Base-by-base conservation (phyloP, 2,329 filamentous ascomycete genomes). In the Neoarthrinium moseri region DNA sequence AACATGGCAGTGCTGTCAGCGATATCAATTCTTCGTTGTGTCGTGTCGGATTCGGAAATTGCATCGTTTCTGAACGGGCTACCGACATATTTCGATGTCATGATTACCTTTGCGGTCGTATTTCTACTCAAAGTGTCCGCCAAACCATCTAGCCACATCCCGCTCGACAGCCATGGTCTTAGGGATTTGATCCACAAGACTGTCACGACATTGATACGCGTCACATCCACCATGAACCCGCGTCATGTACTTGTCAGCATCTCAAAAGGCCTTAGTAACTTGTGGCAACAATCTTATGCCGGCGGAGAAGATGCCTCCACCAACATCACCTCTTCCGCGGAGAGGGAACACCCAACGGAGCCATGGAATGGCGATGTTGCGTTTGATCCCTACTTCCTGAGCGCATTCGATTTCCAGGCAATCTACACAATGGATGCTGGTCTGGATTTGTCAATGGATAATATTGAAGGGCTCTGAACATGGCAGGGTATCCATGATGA, bases 61-160 rank as follows among this genome's bases (percentile, higher is more conserved):
- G 57, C 55, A 15, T 46, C 49, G 13, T 55, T 49, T 21, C 47
- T 62, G 3, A 52, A 57, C 35, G 59, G 57, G 17, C 54, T 58
- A 13, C 59, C 59, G 15, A 46, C 53, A 10, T 61, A 60, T 35
- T 53, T 62, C 20, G 47, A 60, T 37, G 56, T 54, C n/a, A 62
- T 61, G 58, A 58, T 62, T 21, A 53, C 59, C 3, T 61, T 60
- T 40, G 57, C 59, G 6, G 56, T 53, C 2, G 59, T 62, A 11
- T 59, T 61, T 34, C 40, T 60, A 1, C 43, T 60, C 33, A 58
- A 57, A 30, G 52, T 58, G 4, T 50, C 53, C 4, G 51, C 54
- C 10, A 48, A 49, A 21, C 50, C 45, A 32, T 43, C 46, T 4
- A 13, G 39, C 5, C 35, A 46, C 3, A 47, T 58, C 5, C 39